Percentiles rank a stretch among this genome's conserved stretches.
phyloP scores from a whole-genome alignment of 2,329 filamentous ascomycete species.

The Penicillium digitatum region DNA sequence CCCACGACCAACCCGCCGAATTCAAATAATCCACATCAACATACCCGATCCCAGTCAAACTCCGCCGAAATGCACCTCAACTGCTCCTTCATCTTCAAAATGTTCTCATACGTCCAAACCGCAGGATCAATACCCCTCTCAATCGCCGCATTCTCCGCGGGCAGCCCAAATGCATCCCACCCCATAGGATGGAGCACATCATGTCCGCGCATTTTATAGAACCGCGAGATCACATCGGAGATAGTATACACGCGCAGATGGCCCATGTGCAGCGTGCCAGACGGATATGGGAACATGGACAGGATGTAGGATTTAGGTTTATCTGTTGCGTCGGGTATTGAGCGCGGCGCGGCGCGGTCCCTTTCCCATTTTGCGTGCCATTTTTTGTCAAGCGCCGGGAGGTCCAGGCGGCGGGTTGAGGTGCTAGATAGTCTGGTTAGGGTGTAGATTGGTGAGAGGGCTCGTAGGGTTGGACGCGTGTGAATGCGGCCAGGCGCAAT shows the following conservation, averaged over 20 bases:
- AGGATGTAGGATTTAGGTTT: constrained; percentile 63
- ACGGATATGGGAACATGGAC: constrained; percentile 92
- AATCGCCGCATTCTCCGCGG: constrained; percentile 86
- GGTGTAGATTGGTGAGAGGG: constrained; percentile 12
- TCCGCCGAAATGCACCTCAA: constrained; percentile 71
- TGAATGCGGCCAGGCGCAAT: constrained; percentile 20
- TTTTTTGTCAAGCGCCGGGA: constrained; percentile 50
- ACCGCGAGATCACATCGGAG: constrained; percentile 77
- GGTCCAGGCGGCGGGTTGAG: constrained; percentile 36
- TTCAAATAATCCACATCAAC: constrained; percentile 31
- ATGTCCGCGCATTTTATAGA: constrained; percentile 67
- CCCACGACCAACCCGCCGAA: not conserved
- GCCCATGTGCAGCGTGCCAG: constrained; percentile 78
- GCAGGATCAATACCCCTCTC: constrained; percentile 74
- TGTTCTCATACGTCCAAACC: constrained; percentile 76
- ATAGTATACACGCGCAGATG: constrained; percentile 88
- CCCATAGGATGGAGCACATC: constrained; percentile 84
- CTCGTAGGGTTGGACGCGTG: constrained; percentile 11
- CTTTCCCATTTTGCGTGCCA: constrained; percentile 52
- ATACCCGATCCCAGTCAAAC: constrained; percentile 78
- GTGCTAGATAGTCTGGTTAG: constrained; percentile 28
- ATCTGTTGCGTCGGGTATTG: constrained; percentile 8
- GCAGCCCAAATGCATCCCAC: constrained; percentile 89
- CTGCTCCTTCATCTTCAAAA: constrained; percentile 79
- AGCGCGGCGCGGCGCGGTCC: constrained; percentile 11